Evolutionary conservation across 2,329 filamentous ascomycete genomes (phyloP).

Genomic region (Ceratocystis colombiana): DNA sequence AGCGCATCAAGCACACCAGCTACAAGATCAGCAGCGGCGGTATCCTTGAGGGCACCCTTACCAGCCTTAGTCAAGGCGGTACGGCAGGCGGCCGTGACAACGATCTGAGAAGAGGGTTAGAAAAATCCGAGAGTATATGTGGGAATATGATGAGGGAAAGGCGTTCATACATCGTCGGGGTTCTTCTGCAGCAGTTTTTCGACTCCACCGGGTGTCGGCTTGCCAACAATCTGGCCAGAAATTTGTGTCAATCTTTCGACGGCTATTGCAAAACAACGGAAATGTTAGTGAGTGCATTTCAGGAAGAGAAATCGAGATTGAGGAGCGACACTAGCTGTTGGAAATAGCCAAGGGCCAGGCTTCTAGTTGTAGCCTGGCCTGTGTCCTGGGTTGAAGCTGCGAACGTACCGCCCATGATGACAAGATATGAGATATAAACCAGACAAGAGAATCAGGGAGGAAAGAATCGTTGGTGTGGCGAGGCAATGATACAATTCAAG

Average conservation of each 20-base stretch:
- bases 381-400: not conserved
- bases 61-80: conserved; percentile 88
- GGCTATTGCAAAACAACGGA: conserved; percentile 34
- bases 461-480: not conserved
- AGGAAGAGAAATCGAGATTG: not conserved
- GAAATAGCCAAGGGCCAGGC: too few relatives aligned
- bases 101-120: conserved; percentile 45
- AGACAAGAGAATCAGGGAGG: not conserved
- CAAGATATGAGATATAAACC: not conserved
- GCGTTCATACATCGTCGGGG: conserved; percentile 51
- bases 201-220: conserved; percentile 43
- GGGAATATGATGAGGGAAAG: not conserved
- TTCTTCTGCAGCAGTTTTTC: conserved; percentile 55
- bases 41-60: conserved; percentile 94
- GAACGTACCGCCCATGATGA: conserved; percentile 23
- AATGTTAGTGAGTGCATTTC: not conserved
- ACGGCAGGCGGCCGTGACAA: conserved; percentile 84
- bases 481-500: too few relatives aligned
- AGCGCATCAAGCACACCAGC: conserved; percentile 72
- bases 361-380: too few relatives aligned
- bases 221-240: conserved; percentile 53
- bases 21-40: conserved; percentile 73
- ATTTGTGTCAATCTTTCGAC: conserved; percentile 50
- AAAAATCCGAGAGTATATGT: too few relatives aligned
- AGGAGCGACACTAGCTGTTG: not conserved